Evolutionary conservation across 1,139 yeast genomes (phyloP), one percentile per base, ranked within the genome.

Genomic region (Taphrina wiesneri): DNA sequence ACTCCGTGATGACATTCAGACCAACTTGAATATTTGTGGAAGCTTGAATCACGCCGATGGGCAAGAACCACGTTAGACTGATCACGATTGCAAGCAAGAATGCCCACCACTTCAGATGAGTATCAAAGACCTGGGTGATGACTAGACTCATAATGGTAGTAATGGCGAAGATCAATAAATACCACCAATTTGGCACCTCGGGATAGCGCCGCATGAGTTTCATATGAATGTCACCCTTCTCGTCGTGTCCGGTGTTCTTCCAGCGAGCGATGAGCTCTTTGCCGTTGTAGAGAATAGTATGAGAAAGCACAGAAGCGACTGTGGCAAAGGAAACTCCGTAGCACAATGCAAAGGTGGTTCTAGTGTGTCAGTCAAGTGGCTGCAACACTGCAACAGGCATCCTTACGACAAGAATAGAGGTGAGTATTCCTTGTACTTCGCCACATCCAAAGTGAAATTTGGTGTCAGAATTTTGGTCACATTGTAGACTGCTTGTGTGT

Each of bases 301-400:
- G 88, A 23, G 80, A 77, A 56, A 86, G 72, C 2, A 86, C 81
- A n/a, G 85, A 78, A 63, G 82, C 67, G 69, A 85, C 81, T 2
- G 87, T 77, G 11, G 90, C 90, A 76, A 86, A 85, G 6, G 86
- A 81, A 73, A 85, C 75, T 54, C 88, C 89, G 71, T 86, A 13
- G 19, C 85, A 78, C 25, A 87, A 74, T 17, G 86, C 84, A 73
- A 83, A 85, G 1, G 88, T 81, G n/a, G 88, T 82, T 4, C 56
- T 52, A 17, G 1, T n/a, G 6, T 11, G 39, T 49, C 39, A 49
- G 54, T 19, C 11, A 46, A 4, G 15, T 11, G 13, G 28, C 4
- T 46, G 15, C 51, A n/a, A 4, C 13, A 19, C 9, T 25, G 23
- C 34, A 90, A 80, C 68, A 86, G 77, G 75, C 34, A 11, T n/a